Evolutionary conservation across 148 eudicot species (phyloP).

Genomic region (Beta vulgaris): DNA sequence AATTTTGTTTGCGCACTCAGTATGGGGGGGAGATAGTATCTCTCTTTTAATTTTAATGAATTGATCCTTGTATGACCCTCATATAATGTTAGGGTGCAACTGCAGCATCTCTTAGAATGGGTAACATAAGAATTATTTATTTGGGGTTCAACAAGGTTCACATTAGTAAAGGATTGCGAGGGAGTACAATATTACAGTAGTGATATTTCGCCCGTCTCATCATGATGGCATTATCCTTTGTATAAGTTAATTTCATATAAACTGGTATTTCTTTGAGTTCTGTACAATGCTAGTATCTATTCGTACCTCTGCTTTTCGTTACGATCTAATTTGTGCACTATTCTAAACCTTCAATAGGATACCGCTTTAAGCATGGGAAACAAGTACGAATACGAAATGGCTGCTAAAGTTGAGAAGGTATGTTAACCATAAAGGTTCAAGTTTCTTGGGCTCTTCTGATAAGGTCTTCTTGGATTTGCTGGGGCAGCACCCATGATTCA

Average conservation of each 20-base stretch:
- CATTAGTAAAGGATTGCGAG: background rate
- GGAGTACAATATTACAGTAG: background rate
- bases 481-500: background rate
- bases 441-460: background rate
- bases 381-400: constrained; percentile 70
- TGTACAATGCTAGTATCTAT: background rate
- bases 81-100: background rate
- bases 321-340: background rate
- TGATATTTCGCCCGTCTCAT: background rate
- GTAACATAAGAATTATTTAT: too few species aligned
- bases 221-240: background rate
- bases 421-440: constrained; percentile 1
- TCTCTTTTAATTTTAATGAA: background rate
- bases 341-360: constrained; percentile 36
- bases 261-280: background rate
- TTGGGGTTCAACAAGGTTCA: background rate
- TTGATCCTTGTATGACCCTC: background rate
- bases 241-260: background rate
- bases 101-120: background rate
- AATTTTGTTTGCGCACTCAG: background rate
- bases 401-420: constrained; percentile 84
- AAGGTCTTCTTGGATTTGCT: background rate
- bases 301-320: background rate
- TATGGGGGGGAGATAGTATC: background rate
- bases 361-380: constrained; percentile 80